Evolutionary conservation across 2,329 filamentous ascomycete genomes (phyloP).

Genomic region (Fusarium armeniacum): DNA sequence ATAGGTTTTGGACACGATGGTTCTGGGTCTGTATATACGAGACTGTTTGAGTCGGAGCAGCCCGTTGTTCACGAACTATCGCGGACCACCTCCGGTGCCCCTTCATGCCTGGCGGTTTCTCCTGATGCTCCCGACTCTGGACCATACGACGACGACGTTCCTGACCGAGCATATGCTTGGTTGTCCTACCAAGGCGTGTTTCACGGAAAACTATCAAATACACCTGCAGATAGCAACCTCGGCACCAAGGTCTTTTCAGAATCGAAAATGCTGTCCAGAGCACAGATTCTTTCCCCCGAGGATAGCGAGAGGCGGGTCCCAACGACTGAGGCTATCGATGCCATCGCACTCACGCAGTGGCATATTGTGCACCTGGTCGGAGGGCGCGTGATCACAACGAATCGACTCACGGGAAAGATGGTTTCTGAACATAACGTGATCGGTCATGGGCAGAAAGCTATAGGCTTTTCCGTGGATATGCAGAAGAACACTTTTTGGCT

Average conservation of each 20-base stretch:
- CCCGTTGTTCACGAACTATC: conserved; percentile 81
- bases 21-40: conserved; percentile 86
- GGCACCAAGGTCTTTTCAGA: conserved; percentile 82
- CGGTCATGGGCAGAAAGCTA: conserved; percentile 79
- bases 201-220: conserved; percentile 81
- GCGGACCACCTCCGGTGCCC: conserved; percentile 66
- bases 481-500: conserved; percentile 99
- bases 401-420: conserved; percentile 85
- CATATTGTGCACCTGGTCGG: conserved; percentile 89
- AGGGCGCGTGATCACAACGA: conserved; percentile 84
- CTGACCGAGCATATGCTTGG: conserved; percentile 89
- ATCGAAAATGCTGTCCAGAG: conserved; percentile 80
- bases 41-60: conserved; percentile 88
- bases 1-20: conserved; percentile 82
- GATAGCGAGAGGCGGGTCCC: conserved; percentile 74
- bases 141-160: conserved; percentile 70
- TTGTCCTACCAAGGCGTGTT: conserved; percentile 88
- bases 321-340: conserved; percentile 79
- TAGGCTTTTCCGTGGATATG: conserved; percentile 89
- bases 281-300: conserved; percentile 79
- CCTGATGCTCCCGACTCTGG: conserved; percentile 75
- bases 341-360: conserved; percentile 91
- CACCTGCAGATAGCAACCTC: conserved; percentile 71
- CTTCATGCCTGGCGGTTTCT: conserved; percentile 79
- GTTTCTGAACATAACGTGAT: conserved; percentile 92